These are phyloP conservation scores for Yamadazyma olivae DNA, from an alignment of 805 yeast genomes.

Conservation along the genomic window DNA sequence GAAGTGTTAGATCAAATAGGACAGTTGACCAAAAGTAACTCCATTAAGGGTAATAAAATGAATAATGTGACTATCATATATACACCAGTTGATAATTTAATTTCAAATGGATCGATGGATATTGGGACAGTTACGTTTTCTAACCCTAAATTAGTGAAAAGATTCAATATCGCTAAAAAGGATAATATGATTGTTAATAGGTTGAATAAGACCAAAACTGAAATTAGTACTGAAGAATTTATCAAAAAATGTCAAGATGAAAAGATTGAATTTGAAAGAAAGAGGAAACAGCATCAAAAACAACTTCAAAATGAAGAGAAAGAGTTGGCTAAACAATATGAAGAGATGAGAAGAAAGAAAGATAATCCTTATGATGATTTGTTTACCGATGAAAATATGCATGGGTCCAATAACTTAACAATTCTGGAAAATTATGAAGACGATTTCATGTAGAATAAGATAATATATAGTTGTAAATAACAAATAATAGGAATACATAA, in stretches of 20 bases:
- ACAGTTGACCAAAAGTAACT: conserved; percentile 74
- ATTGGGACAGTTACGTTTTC: conserved; percentile 77
- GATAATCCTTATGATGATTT: conserved; percentile 31
- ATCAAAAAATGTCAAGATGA: conserved; percentile 24
- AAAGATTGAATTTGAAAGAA: conserved; percentile 31
- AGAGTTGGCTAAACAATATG: conserved; percentile 33
- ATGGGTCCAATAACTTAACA: conserved; percentile 13
- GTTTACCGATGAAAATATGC: conserved; percentile 29
- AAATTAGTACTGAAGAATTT: conserved; percentile 47
- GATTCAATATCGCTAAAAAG: conserved; percentile 50
- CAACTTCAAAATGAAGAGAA: conserved; percentile 23
- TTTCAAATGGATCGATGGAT: conserved; percentile 68
- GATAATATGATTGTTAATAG: conserved; percentile 61
- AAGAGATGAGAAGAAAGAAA: conserved; percentile 37
- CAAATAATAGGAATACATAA: too few relatives aligned
- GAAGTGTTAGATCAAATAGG: conserved; percentile 49
- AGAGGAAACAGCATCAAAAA: conserved; percentile 39
- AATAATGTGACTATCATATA: conserved; percentile 64
- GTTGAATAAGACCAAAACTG: conserved; percentile 62
- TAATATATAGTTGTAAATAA: too few relatives aligned
- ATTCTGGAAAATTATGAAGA: conserved; percentile 15
- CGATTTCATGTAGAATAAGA: conserved; percentile 15
- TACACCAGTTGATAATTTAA: conserved; percentile 72
- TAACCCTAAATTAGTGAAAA: conserved; percentile 51
- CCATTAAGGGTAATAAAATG: conserved; percentile 71